Percentiles rank a stretch among this genome's conserved stretches.
phyloP scores from a whole-genome alignment of 2,329 filamentous ascomycete genomes.

The Erysiphe neolycopersici region DNA sequence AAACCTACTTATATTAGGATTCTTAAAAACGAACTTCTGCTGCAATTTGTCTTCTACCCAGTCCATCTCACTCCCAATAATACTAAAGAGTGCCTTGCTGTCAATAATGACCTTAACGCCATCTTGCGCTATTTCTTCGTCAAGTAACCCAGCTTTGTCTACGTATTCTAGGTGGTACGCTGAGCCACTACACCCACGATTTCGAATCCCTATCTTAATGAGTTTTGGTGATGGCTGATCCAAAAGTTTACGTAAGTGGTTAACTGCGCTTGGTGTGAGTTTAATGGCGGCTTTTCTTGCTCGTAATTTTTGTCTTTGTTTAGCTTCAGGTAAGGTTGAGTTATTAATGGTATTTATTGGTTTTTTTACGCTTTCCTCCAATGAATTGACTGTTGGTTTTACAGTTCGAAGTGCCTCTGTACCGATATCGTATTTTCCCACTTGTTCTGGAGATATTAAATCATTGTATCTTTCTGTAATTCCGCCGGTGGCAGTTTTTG shows the following conservation, averaged over 20 bases:
- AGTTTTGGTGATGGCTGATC: constrained; percentile 73
- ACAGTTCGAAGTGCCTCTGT: constrained; percentile 6
- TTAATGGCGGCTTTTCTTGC: constrained; percentile 80
- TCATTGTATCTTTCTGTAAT: background rate
- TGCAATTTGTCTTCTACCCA: constrained; percentile 93
- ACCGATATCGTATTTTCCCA: constrained; percentile 12
- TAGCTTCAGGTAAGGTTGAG: constrained; percentile 14
- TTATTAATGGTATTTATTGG: constrained; percentile 22
- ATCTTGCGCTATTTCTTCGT: constrained; percentile 85
- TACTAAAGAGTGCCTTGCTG: constrained; percentile 91
- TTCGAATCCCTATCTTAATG: constrained; percentile 83
- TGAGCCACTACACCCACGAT: constrained; percentile 77
- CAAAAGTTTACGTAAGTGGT: constrained; percentile 50
- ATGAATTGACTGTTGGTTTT: constrained; percentile 19
- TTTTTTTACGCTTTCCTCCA: constrained; percentile 41
- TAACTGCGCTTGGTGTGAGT: constrained; percentile 53
- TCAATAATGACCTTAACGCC: constrained; percentile 90
- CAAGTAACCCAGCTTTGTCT: constrained; percentile 65
- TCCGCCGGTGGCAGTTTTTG: constrained; percentile 26
- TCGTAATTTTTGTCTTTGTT: constrained; percentile 40
- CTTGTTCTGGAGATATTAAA: background rate
- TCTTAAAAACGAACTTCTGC: constrained; percentile 77
- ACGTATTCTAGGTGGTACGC: constrained; percentile 91
- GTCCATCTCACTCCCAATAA: constrained; percentile 97
- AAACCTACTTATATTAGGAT: constrained; percentile 85